Evolutionary conservation across 768 basidiomycete genomes (phyloP).

Genomic region (Termitomyces sp.): DNA sequence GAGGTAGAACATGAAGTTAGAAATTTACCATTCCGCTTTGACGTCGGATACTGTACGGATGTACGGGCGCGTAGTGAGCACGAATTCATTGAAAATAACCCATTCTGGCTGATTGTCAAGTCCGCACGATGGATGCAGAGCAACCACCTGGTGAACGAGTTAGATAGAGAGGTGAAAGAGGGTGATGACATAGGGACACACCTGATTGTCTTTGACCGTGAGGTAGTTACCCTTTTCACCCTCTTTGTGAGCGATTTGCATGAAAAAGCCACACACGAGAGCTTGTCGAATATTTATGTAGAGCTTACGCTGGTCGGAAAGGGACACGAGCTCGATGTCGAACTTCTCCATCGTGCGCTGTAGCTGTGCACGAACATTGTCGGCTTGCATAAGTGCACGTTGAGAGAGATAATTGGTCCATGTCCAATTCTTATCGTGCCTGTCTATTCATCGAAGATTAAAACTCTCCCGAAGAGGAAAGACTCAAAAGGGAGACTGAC

Average conservation of each 20-base stretch:
- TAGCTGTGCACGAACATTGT: conserved; percentile 89
- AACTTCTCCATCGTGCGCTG: conserved; percentile 88
- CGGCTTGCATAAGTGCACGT: conserved; percentile 82
- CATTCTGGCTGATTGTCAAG: conserved; percentile 85
- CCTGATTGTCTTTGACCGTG: conserved; percentile 95
- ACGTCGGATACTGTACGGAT: conserved; percentile 92
- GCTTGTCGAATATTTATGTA: conserved; percentile 75
- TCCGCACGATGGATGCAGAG: conserved; percentile 83
- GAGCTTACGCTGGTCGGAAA: conserved; percentile 64
- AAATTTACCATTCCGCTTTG: conserved; percentile 73
- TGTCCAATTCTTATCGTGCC: conserved; percentile 80
- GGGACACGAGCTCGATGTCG: conserved; percentile 71
- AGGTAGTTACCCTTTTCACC: conserved; percentile 84
- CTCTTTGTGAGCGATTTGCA: conserved; percentile 96
- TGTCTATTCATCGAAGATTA: conserved; percentile 39
- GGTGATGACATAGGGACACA: conserved; percentile 20
- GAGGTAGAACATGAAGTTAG: neutral
- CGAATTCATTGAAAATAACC: conserved; percentile 94
- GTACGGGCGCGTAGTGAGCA: conserved; percentile 82
- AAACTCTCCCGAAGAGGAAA: neutral
- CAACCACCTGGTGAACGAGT: conserved; percentile 45
- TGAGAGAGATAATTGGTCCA: conserved; percentile 86
- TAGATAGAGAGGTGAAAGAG: neutral
- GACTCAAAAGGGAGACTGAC: conserved; percentile 36
- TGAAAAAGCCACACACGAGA: conserved; percentile 92